Base-by-base conservation (phyloP, 2,329 filamentous ascomycete species). In the Didymella lethalis region DNA sequence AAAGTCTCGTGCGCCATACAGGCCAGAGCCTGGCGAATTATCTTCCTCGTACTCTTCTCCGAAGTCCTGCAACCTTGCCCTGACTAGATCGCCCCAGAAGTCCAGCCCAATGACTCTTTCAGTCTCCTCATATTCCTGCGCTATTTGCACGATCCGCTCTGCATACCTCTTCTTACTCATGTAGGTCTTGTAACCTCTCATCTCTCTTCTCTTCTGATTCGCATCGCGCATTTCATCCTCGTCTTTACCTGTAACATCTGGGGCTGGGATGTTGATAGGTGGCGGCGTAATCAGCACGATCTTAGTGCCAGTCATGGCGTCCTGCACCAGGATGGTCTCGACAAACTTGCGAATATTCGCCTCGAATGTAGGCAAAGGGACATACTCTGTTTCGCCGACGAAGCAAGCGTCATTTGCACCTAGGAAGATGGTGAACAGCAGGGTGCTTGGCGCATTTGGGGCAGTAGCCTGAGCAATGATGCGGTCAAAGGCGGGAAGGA, bases 391-490 rank as follows among this genome's bases (percentile, higher is more conserved):
- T 3, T 57, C 50, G 11, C 55, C 50, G n/a, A 67, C 43, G 28
- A 77, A 56, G 57, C 72, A 77, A 25, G 77, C 76, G 53, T 79
- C 77, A 48, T 79, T 79, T 26, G 75, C 77, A 36, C 78, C 77
- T 8, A 79, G 54, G 54, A 78, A 77, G 56, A 79, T 78, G 18
- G 75, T 78, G 61, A 79, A 67, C 53, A 79, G 69, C 25, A 78
- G 68, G 6, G 74, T 77, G n/a, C 59, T 62, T 3, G 68, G 47
- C 0, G 68, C 64, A 18, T 11, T n/a, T 1, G 66, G 64, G 1
- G 56, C 25, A 18, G 67, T 73, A 10, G 67, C 59, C 25, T 54
- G 59, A 10, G 43, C 12, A 16, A 74, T 68, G 20, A 76, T 67
- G 10, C 63, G 59, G 29, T 57, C 44, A 56, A 76, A 76, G 34